Base-by-base conservation (phyloP, 2,329 filamentous ascomycete species). In the Hymenoscyphus scutula region DNA sequence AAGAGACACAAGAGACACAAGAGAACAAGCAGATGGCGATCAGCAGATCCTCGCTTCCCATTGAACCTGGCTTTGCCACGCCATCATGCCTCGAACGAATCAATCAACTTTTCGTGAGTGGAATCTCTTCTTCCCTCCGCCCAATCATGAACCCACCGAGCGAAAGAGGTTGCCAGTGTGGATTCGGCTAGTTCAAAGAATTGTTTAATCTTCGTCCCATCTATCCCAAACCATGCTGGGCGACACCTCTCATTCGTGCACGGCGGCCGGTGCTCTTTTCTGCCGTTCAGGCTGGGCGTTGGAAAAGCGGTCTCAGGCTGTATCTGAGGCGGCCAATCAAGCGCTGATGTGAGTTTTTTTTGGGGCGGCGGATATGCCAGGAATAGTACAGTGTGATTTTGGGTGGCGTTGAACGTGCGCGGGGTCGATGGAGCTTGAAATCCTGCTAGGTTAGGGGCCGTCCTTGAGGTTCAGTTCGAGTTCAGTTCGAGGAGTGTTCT, bases 271-370 rank as follows among this genome's bases (percentile, higher is more conserved):
- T 10, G n/a, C 41, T 23, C 41, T 48, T 48, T 48, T 48, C n/a
- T 48, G n/a, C 41, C 41, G n/a, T 48, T 48, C 41, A 48, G 41
- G 15, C 41, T 48, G 41, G 41, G 41, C 41, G 41, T 48, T 10
- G 41, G 11, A 38, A 45, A 37, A 15, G 34, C 34, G 2, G 34
- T 37, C 34, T 15, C 41, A 48, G 19, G 41, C 41, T 48, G 41
- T 19, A 29, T 23, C 4, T 23, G 6, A 23, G 6, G 41, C 5
- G 41, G 41, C 41, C 41, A 48, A 23, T 48, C 4, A 48, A 23
- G 19, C 6, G 41, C 41, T 19, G n/a, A 23, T 23, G n/a, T 48
- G 17, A 48, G 41, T 48, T 48, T 23, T 23, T 11, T n/a, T n/a
- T n/a, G n/a, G n/a, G n/a, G n/a, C n/a, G n/a, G n/a, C 10, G 41